Percentiles rank a stretch among this genome's conserved stretches.
phyloP scores from a whole-genome alignment of 192 early-diverging fungal species.

The Cladochytrium replicatum region DNA sequence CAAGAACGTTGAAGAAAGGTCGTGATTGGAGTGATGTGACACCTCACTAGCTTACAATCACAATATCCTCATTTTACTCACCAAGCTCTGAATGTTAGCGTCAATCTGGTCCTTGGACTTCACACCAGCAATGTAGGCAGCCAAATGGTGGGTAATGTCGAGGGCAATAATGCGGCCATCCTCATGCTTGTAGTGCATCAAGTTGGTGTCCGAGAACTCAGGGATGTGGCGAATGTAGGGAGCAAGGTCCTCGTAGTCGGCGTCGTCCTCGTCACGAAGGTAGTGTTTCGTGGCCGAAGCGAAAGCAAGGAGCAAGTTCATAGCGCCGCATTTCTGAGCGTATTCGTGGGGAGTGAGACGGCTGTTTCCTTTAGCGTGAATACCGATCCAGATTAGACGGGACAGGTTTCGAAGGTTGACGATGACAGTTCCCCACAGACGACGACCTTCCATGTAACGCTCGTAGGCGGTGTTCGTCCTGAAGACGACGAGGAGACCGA shows the following conservation, averaged over 20 bases:
- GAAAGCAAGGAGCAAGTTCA: slow-evolving; percentile 61
- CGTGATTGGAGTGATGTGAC: slow-evolving; percentile 10
- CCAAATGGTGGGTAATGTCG: slow-evolving; percentile 4
- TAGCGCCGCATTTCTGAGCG: too few relatives aligned
- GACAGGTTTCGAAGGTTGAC: slow-evolving; percentile 65
- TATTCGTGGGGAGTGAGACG: too few relatives aligned
- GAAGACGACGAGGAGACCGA: slow-evolving; percentile 73
- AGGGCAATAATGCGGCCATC: slow-evolving; percentile 2
- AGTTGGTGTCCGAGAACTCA: slow-evolving; percentile 4
- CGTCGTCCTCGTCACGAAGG: slow-evolving; percentile 56
- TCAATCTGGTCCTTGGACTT: slow-evolving; percentile 2
- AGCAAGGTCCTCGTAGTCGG: slow-evolving; percentile 50
- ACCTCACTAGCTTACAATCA: too few relatives aligned
- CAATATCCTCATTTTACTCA: too few relatives aligned
- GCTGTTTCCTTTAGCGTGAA: too few relatives aligned
- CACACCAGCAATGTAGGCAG: slow-evolving; percentile 1
- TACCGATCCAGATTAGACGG: slow-evolving; percentile 63
- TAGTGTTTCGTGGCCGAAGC: slow-evolving; percentile 64
- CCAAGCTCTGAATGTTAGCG: too few relatives aligned
- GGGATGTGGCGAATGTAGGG: slow-evolving; percentile 10
- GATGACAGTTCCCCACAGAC: slow-evolving; percentile 64
- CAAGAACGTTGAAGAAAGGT: slow-evolving; percentile 13
- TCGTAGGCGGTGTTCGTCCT: slow-evolving; percentile 68
- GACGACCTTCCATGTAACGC: slow-evolving; percentile 77
- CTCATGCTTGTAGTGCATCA: slow-evolving; percentile 3